Evolutionary conservation across 768 basidiomycete species (phyloP), one percentile per base, ranked within the genome.

Genomic region (Coprinopsis marcescibilis): DNA sequence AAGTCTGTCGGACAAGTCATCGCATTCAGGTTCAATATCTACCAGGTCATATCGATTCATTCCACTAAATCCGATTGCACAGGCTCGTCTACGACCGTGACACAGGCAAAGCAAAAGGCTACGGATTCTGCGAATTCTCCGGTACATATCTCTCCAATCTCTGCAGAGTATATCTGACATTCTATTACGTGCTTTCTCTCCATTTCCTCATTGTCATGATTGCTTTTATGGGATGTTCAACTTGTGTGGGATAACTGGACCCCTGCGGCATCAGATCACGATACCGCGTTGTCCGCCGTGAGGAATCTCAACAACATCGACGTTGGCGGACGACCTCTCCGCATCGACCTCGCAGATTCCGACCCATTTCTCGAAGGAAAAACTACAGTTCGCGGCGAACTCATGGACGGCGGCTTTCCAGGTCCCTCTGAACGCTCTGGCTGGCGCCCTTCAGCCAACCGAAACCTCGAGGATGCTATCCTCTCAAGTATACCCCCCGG

Each of bases 281-380:
- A 96, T 66, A 98, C 96, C 19, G 96, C 96, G 5, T 66, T 80
- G 20, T 95, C 92, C 42, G 96, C 96, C 39, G 91, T 99, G 13
- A 84, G 96, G 57, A 99, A 98, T 60, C 78, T 99, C 40, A 92
- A 96, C 65, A 90, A 89, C 51, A 81, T 81, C 42, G 90, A 92
- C 55, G 88, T 97, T 25, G 91, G 89, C 46, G 96, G 96, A 3
- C 81, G 96, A 7, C 86, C 89, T 2, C 73, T 99, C 35, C 83
- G 94, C 40, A 94, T 99, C 57, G 95, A 98, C 63, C 76, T 95
- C 27, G 91, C 93, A 37, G 89, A 94, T 60, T 91, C 89, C 23
- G 91, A 93, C 56, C 90, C 93, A 4, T 88, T 90, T 61, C 81
- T 92, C 50, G 85, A 93, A 70, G 86, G 88, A 55, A 86, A 92